Percentiles rank a stretch among this genome's conserved stretches.
phyloP scores from a whole-genome alignment of 441 rosid genomes.

The Eruca vesicaria region DNA sequence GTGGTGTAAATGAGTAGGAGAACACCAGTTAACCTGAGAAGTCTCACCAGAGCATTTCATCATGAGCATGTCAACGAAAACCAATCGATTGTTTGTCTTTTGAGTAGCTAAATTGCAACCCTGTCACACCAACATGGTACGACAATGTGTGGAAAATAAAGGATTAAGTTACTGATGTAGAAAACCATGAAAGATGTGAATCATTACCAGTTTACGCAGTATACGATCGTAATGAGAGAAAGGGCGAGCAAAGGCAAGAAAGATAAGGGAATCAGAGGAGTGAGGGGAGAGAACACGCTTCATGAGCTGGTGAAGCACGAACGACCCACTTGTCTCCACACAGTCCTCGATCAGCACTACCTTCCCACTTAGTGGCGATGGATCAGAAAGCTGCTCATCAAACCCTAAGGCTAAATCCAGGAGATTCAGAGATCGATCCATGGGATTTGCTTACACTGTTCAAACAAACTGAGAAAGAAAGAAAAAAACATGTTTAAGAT shows the following conservation, averaged over 20 bases:
- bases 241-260: slow-evolving; percentile 74
- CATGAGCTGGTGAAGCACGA: slow-evolving; percentile 74
- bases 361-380: slow-evolving; percentile 52
- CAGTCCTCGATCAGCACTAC: slow-evolving; percentile 64
- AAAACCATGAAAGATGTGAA: not conserved
- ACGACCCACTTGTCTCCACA: slow-evolving; percentile 78
- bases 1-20: not conserved
- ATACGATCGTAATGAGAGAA: slow-evolving; percentile 91
- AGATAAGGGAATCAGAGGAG: slow-evolving; percentile 52
- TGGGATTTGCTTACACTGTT: not conserved
- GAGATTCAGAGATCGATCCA: slow-evolving; percentile 46
- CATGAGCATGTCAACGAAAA: slow-evolving; percentile 75
- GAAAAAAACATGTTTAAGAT: not conserved
- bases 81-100: slow-evolving; percentile 56
- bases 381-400: slow-evolving; percentile 32
- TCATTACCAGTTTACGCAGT: slow-evolving; percentile 76
- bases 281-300: slow-evolving; percentile 61
- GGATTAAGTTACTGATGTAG: not conserved
- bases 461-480: not conserved
- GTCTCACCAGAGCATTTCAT: slow-evolving; percentile 74
- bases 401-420: slow-evolving; percentile 72
- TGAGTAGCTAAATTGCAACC: slow-evolving; percentile 80
- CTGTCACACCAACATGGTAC: slow-evolving; percentile 31
- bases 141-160: not conserved
- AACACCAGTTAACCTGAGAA: slow-evolving; percentile 40